These are phyloP conservation scores for Suillus placidus DNA, from an alignment of 768 basidiomycete genomes.

Conservation along the genomic window DNA sequence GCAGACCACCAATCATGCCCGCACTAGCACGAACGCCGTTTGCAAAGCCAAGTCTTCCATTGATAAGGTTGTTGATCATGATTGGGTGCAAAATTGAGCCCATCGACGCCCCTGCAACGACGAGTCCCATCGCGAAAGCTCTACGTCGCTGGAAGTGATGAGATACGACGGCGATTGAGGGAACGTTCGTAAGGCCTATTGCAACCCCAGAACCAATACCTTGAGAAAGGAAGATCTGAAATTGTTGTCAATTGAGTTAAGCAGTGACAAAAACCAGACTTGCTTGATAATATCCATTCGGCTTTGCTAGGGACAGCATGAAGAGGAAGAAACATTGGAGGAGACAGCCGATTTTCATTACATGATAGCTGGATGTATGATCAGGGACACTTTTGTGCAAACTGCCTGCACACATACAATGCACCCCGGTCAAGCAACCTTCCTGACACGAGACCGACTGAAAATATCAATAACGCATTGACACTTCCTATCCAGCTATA, in stretches of 20 bases:
- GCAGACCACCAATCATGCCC: no score
- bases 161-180: conserved; percentile 44
- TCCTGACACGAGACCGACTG: conserved; percentile 50
- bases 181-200: conserved; percentile 48
- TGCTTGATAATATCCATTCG: conserved; percentile 40
- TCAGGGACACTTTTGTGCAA: not conserved
- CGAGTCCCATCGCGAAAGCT: conserved; percentile 48
- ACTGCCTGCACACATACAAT: conserved; percentile 39
- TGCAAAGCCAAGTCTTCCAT: conserved; percentile 33
- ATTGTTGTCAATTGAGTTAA: not conserved
- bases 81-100: conserved; percentile 27
- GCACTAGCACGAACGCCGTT: no score
- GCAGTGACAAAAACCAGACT: conserved; percentile 11
- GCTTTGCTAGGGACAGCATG: conserved; percentile 46
- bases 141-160: conserved; percentile 48
- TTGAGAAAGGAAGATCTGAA: conserved; percentile 47
- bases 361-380: conserved; percentile 35
- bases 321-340: conserved; percentile 47
- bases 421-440: conserved; percentile 54
- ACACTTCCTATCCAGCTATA: conserved; percentile 50
- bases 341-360: conserved; percentile 47
- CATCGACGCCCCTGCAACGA: conserved; percentile 41
- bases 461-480: conserved; percentile 47
- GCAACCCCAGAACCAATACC: no score
- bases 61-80: conserved; percentile 31